These are phyloP conservation scores for Bocquillonia castaneifolia DNA, from an alignment of 441 rosid genomes.

Conservation along the genomic window DNA sequence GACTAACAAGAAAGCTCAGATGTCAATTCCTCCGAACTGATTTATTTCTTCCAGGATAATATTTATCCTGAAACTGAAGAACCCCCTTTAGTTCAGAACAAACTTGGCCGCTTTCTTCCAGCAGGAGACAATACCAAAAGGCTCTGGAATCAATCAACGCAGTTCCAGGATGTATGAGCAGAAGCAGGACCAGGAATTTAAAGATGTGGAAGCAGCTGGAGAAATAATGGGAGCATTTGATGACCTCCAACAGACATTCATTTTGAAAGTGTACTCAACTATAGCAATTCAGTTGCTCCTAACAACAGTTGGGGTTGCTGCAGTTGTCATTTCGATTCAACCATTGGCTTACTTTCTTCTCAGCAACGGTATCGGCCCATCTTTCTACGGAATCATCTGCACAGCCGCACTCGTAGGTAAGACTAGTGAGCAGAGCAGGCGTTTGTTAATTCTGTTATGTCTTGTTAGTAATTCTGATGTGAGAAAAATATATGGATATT, in stretches of 20 bases:
- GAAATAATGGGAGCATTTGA: constrained; percentile 50
- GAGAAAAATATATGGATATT: not conserved
- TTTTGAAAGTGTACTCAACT: constrained; percentile 56
- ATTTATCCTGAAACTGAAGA: too few species aligned
- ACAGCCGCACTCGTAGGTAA: constrained; percentile 41
- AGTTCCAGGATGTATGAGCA: not conserved
- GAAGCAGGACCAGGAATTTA: not conserved
- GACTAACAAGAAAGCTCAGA: not conserved
- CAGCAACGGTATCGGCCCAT: constrained; percentile 43
- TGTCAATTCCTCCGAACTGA: not conserved
- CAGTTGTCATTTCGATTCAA: constrained; percentile 42
- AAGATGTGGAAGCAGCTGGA: constrained; percentile 43
- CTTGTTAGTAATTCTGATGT: not conserved
- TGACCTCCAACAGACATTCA: constrained; percentile 58
- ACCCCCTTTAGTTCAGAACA: not conserved
- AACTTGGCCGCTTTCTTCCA: too few species aligned
- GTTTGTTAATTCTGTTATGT: not conserved
- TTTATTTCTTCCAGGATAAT: too few species aligned
- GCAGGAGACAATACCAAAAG: not conserved
- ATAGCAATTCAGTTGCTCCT: constrained; percentile 52
- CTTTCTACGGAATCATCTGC: constrained; percentile 47
- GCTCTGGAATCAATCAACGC: not conserved
- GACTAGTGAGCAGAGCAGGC: too few species aligned
- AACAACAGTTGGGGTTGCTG: constrained; percentile 57
- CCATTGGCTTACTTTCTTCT: constrained; percentile 53